Evolutionary conservation across 2,329 filamentous ascomycete genomes (phyloP).

Genomic region (Aspergillus brunneoviolaceus): DNA sequence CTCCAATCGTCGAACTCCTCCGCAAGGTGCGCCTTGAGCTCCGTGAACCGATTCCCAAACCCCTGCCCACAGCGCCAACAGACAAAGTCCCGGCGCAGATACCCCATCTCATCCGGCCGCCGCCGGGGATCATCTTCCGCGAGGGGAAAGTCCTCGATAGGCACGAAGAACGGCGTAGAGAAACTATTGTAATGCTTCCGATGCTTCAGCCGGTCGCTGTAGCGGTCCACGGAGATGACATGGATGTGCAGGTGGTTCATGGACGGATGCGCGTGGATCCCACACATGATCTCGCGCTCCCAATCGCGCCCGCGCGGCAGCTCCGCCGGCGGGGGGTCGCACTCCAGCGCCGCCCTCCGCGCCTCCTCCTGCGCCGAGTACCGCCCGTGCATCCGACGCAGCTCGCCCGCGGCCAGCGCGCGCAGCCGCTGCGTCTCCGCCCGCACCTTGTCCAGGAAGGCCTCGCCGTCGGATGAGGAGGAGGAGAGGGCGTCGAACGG

Average conservation of each 20-base stretch:
- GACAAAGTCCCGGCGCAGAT: constrained; percentile 63
- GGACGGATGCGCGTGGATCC: constrained; percentile 82
- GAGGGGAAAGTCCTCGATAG: constrained; percentile 76
- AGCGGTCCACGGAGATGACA: constrained; percentile 77
- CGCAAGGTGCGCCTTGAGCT: constrained; percentile 72
- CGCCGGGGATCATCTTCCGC: constrained; percentile 63
- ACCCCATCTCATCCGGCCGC: constrained; percentile 56
- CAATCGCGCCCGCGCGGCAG: constrained; percentile 77
- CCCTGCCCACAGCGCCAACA: constrained; percentile 82
- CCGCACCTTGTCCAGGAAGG: constrained; percentile 66
- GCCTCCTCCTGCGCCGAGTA: constrained; percentile 62
- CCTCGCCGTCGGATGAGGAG: constrained; percentile 46
- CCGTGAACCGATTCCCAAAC: constrained; percentile 72
- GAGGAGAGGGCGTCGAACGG: constrained; percentile 72
- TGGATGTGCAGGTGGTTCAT: constrained; percentile 95
- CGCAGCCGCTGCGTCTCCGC: constrained; percentile 62
- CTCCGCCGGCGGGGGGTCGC: constrained; percentile 46
- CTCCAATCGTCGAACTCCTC: constrained; percentile 77
- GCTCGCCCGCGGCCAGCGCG: constrained; percentile 68
- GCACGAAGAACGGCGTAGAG: constrained; percentile 78
- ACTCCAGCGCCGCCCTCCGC: constrained; percentile 65
- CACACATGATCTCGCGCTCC: constrained; percentile 69
- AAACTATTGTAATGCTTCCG: constrained; percentile 93
- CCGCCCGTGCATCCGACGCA: constrained; percentile 66
- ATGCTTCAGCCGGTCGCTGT: constrained; percentile 69